A percentile compares a stretch with the other conserved stretches of the same genome.
Conservation (phyloP, 495 filamentous ascomycete species). For the Aspergillus funiculosus region DNA sequence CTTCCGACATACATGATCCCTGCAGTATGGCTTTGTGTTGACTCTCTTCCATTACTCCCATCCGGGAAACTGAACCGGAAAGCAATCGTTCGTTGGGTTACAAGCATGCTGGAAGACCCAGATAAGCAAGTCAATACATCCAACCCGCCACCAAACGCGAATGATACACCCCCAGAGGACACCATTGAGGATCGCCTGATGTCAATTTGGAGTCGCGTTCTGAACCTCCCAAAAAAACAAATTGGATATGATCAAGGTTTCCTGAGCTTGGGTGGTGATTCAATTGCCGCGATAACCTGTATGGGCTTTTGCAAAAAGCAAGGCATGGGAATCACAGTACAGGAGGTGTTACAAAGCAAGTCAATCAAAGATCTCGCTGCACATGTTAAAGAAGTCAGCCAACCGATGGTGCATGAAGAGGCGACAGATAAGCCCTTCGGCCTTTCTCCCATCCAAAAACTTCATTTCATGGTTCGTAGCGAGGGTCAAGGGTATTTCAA, state of each 20-base stretch:
- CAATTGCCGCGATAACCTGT: conserved; percentile 64
- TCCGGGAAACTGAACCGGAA: conserved; percentile 52
- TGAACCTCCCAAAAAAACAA: conserved; percentile 42
- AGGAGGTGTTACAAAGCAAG: conserved; percentile 43
- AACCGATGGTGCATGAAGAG: conserved; percentile 34
- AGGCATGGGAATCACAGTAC: conserved; percentile 51
- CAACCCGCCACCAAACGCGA: too few relatives aligned
- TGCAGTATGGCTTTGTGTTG: conserved; percentile 44
- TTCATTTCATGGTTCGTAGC: conserved; percentile 56
- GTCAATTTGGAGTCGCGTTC: conserved; percentile 47
- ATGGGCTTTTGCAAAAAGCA: conserved; percentile 47
- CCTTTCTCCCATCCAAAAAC: conserved; percentile 64
- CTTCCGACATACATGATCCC: conserved; percentile 55
- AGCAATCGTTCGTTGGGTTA: conserved; percentile 31
- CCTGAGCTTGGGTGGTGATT: conserved; percentile 61
- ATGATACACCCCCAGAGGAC: conserved; percentile 23
- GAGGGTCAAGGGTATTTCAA: conserved; percentile 66
- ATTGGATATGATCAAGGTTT: conserved; percentile 55
- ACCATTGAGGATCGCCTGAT: conserved; percentile 33
- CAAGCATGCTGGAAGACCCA: conserved; percentile 26
- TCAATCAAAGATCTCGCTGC: conserved; percentile 41
- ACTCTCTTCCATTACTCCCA: conserved; percentile 43
- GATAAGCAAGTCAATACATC: conserved; percentile 8
- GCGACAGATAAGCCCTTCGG: conserved; percentile 48
- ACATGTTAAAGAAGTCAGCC: conserved; percentile 27